phyloP scores from a whole-genome alignment of 257 asterid species.

The Capsicum baccatum region DNA sequence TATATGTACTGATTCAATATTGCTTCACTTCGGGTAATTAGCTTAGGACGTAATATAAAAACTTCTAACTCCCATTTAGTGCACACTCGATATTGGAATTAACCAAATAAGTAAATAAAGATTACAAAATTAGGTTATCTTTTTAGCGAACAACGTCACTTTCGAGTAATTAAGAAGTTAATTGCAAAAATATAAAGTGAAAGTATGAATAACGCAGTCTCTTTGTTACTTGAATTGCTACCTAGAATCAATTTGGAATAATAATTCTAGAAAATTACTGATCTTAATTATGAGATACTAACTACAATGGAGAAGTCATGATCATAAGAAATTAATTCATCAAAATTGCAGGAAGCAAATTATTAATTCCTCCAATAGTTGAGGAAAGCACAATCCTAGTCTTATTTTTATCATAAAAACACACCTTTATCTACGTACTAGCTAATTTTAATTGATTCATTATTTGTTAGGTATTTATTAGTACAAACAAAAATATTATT shows the following conservation, averaged over 20 bases:
- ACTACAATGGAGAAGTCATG: neutral
- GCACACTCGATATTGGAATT: no score
- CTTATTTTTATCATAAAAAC: neutral
- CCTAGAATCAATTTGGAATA: no score
- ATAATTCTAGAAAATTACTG: neutral
- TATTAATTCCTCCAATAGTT: neutral
- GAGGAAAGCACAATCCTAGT: neutral
- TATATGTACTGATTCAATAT: no score
- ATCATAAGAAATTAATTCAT: neutral
- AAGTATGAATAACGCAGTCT: no score
- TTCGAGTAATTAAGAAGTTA: neutral
- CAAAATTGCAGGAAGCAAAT: neutral
- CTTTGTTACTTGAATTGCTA: no score
- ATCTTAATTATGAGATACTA: neutral
- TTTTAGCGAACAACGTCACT: neutral
- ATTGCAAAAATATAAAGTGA: no score
- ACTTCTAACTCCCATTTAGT: no score
- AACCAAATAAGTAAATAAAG: neutral
- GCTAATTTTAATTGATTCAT: neutral
- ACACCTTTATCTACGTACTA: neutral
- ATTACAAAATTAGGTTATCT: neutral
- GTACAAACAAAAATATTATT: neutral
- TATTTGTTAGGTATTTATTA: conserved; percentile 2
- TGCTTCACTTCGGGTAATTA: no score
- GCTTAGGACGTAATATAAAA: no score